Base-by-base conservation (phyloP, 2,329 filamentous ascomycete species). In the Didymella pomorum region DNA sequence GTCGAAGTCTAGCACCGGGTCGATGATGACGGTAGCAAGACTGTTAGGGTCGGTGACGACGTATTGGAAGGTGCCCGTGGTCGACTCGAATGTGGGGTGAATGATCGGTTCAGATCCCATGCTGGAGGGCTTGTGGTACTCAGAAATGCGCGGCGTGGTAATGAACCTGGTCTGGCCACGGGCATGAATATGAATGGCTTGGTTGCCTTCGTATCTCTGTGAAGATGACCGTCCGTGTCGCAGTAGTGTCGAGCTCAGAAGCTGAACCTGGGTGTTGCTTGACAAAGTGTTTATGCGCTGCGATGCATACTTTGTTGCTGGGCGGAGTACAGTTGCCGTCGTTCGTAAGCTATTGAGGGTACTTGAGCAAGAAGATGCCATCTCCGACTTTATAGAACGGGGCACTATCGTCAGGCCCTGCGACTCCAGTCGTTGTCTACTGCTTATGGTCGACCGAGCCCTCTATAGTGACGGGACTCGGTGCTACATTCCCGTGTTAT, bases 1-100 rank as follows among this genome's bases (percentile, higher is more conserved):
- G 44, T 87, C 81, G 59, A 81, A 88, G 69, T 89, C 82, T 2
- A 89, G 68, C 0, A 89, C 87, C 0, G 87, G 78, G 64, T 89
- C 87, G 63, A 89, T 87, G 50, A 89, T 84, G 55, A 80, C 82
- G 1, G 85, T 83, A 0, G 66, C 67, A 1, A 65, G 69, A 0
- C 83, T 85, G 0, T 67, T 56, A 0, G 84, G 80, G 59, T 88
- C 86, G 0, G 80, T 83, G 1, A 89, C 81, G 0, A 89, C 63
- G 60, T 87, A 87, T 67, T 88, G 86, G 82, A 83, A 88, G 11
- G 85, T 86, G 10, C 78, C 79, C 0, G 86, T 83, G 5, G 61
- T 66, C 0, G 60, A 41, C 55, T 83, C 81, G 58, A 70, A 79
- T 5, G 71, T 35, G 44, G 52, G 58, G 12, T 72, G 61, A 12